phyloP scores from a whole-genome alignment of 345 rosid species.

The Kernera saxatilis region DNA sequence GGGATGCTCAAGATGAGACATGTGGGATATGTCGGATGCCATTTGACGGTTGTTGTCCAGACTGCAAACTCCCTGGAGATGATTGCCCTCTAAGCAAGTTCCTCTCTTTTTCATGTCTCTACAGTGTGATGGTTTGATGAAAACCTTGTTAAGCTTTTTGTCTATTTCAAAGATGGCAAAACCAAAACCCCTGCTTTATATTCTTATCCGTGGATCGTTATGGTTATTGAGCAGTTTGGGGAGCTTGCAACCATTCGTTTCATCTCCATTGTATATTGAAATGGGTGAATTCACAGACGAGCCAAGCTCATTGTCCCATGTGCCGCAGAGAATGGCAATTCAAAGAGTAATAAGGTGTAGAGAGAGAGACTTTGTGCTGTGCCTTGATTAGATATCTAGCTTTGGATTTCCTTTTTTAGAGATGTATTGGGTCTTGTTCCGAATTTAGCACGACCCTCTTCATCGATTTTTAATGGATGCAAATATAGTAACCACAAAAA shows the following conservation, averaged over 20 bases:
- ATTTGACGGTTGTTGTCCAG: conserved; percentile 96
- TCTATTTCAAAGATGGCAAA: not conserved
- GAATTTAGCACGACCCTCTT: not conserved
- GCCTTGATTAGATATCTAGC: not conserved
- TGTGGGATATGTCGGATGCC: conserved; percentile 99
- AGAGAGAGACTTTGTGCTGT: not conserved
- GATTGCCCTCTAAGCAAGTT: conserved; percentile 84
- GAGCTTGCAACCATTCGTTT: conserved; percentile 72
- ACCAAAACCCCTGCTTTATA: not conserved
- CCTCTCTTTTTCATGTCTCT: not conserved
- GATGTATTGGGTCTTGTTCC: not conserved
- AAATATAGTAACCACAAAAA: not conserved
- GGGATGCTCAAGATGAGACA: conserved; percentile 98
- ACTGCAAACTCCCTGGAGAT: conserved; percentile 97
- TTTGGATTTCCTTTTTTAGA: not conserved
- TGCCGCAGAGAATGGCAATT: conserved; percentile 85
- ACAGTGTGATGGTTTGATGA: not conserved
- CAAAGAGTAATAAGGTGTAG: conserved; percentile 37
- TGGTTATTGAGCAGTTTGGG: conserved; percentile 50
- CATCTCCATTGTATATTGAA: conserved; percentile 97
- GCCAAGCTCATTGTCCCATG: conserved; percentile 96
- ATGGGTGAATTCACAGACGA: conserved; percentile 91
- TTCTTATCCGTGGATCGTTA: not conserved
- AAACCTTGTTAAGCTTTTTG: not conserved
- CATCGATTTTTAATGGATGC: not conserved